These are phyloP conservation scores for Nicotiana attenuata DNA, from an alignment of 257 asterid species.

Conservation along the genomic window DNA sequence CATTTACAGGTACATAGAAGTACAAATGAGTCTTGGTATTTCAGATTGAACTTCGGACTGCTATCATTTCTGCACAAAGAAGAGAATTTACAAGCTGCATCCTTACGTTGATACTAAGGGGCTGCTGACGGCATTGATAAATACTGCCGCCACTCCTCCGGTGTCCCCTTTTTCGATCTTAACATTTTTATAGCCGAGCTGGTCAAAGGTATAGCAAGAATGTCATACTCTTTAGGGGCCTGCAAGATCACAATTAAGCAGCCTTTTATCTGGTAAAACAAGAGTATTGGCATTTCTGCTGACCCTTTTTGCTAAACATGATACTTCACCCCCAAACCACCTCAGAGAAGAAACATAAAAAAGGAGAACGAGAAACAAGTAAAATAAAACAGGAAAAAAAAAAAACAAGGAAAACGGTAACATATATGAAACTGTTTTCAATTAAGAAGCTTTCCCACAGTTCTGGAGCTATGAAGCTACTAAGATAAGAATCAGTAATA, in stretches of 20 bases:
- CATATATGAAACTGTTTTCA: neutral
- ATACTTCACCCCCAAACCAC: too few species aligned
- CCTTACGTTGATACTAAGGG: constrained; percentile 20
- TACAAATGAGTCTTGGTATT: too few species aligned
- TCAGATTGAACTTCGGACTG: neutral
- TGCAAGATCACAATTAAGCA: constrained; percentile 20
- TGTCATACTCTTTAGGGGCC: constrained; percentile 79
- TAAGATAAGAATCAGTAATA: constrained; percentile 2
- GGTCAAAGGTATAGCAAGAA: constrained; percentile 76
- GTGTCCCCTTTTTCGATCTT: constrained; percentile 56
- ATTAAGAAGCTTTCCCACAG: neutral
- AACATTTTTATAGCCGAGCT: constrained; percentile 55
- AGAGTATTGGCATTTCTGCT: neutral
- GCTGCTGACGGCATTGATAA: constrained; percentile 52
- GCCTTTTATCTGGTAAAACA: neutral
- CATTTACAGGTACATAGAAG: too few species aligned
- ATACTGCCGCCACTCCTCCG: constrained; percentile 86
- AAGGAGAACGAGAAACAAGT: too few species aligned
- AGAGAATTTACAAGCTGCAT: constrained; percentile 13
- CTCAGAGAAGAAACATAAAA: too few species aligned
- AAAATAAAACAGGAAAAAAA: too few species aligned
- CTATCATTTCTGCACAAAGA: neutral
- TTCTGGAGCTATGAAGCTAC: neutral
- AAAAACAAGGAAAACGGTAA: too few species aligned
- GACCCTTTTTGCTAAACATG: neutral